Conservation (phyloP, 345 rosid species). For the Murraya koenigii region DNA sequence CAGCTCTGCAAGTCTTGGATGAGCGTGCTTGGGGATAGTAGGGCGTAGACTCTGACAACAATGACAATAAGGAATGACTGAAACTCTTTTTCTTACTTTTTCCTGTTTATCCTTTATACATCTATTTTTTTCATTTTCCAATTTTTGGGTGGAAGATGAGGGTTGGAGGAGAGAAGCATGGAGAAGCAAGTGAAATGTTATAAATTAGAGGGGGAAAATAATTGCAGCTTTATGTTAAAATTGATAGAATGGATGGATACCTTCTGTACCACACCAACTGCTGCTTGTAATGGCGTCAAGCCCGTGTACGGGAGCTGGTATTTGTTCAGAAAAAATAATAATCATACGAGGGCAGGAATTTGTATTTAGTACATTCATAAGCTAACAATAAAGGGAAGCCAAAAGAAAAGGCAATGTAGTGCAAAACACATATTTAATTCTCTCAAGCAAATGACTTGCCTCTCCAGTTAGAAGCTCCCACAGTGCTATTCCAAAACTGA, state of each 20-base stretch:
- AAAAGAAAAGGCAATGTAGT: background rate
- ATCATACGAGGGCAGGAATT: background rate
- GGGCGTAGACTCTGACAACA: constrained; percentile 64
- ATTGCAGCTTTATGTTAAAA: background rate
- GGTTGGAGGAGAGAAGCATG: background rate
- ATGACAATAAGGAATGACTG: constrained; percentile 6
- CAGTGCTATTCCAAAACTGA: constrained; percentile 80
- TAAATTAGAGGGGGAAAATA: background rate
- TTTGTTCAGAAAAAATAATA: constrained; percentile 2
- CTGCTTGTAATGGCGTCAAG: constrained; percentile 88
- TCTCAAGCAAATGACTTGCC: constrained; percentile 36
- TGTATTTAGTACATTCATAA: constrained; percentile 1
- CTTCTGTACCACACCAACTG: constrained; percentile 93
- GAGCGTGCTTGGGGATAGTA: constrained; percentile 71
- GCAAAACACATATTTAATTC: background rate
- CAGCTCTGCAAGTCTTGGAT: constrained; percentile 65
- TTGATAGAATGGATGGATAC: constrained; percentile 28
- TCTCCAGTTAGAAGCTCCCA: constrained; percentile 98
- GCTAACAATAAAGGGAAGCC: background rate
- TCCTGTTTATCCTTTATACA: background rate
- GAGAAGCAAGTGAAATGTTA: background rate
- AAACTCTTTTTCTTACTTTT: background rate
- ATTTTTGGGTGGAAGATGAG: background rate
- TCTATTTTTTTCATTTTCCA: background rate
- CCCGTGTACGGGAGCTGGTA: constrained; percentile 73